Percentiles rank a stretch among this genome's conserved stretches.
Evolutionary conservation across 768 basidiomycete genomes (phyloP).

Genomic region (Lyophyllum semitale): DNA sequence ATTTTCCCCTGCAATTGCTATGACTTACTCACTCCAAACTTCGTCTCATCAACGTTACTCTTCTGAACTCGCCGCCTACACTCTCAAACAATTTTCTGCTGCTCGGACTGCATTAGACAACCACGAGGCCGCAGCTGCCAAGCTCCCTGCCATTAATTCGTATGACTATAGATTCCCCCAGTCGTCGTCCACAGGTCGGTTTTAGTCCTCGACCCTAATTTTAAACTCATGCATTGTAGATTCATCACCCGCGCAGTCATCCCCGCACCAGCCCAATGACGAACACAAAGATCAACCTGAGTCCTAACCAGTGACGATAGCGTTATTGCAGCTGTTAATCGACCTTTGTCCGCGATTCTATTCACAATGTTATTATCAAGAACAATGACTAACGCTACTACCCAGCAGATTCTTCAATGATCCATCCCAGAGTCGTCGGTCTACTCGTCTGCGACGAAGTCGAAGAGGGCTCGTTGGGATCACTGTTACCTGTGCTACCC

Average conservation of each 20-base stretch:
- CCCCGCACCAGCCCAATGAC: neutral
- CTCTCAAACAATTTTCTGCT: conserved; percentile 44
- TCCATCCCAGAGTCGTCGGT: no score
- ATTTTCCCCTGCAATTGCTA: conserved; percentile 1
- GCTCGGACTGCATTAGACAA: conserved; percentile 36
- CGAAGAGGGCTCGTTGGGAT: neutral
- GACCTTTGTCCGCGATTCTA: neutral
- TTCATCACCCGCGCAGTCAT: neutral
- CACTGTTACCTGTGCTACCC: neutral
- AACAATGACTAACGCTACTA: neutral
- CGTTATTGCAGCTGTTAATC: neutral
- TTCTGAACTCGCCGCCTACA: conserved; percentile 49
- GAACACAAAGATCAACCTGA: neutral
- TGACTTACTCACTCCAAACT: conserved; percentile 20
- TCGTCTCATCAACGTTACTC: conserved; percentile 44
- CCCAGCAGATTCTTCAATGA: no score
- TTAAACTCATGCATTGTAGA: neutral
- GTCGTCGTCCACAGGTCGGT: conserved; percentile 3
- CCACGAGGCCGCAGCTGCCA: conserved; percentile 34
- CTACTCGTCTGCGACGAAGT: neutral
- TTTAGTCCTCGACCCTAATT: neutral
- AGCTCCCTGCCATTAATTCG: conserved; percentile 37
- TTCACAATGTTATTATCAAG: neutral
- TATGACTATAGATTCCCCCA: conserved; percentile 19
- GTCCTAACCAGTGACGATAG: neutral